phyloP scores from a whole-genome alignment of 495 filamentous ascomycete genomes.

The Daldinia bambusicola region DNA sequence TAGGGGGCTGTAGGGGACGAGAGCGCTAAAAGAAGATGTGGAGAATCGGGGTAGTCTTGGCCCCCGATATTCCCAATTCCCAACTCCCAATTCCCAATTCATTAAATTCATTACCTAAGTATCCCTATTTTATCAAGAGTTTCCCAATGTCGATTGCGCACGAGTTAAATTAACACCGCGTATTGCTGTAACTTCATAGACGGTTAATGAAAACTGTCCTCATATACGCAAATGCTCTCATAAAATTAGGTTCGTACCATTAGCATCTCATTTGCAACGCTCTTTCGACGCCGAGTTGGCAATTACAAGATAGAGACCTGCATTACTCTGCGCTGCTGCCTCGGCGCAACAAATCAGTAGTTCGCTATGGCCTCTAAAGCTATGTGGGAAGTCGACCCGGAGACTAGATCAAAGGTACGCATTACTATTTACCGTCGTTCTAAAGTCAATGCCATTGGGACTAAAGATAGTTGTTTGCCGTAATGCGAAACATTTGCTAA shows the following conservation, averaged over 20 bases:
- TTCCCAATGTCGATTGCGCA: slow-evolving; percentile 21
- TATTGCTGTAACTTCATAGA: slow-evolving; percentile 10
- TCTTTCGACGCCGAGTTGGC: slow-evolving; percentile 29
- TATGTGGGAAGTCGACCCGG: slow-evolving; percentile 98
- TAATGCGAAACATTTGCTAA: slow-evolving; percentile 21
- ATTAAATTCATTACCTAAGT: background rate
- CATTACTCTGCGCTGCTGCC: background rate
- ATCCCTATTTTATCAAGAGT: slow-evolving; percentile 28
- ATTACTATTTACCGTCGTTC: background rate
- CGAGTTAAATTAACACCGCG: slow-evolving; percentile 29
- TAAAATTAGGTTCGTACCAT: background rate
- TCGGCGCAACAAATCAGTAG: slow-evolving; percentile 25
- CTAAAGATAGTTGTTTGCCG: slow-evolving; percentile 7
- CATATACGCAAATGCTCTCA: background rate
- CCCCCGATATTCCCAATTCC: slow-evolving; percentile 35
- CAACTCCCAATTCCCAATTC: slow-evolving; percentile 28
- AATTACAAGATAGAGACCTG: slow-evolving; percentile 5
- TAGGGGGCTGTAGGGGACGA: background rate
- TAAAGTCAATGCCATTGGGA: background rate
- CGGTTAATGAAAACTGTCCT: slow-evolving; percentile 3
- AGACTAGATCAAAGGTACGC: slow-evolving; percentile 88
- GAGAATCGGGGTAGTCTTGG: slow-evolving; percentile 30
- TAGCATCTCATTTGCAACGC: background rate
- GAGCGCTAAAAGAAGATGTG: slow-evolving; percentile 14
- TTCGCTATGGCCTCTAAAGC: slow-evolving; percentile 59